Conservation (phyloP, 192 early-diverging fungal species). For the Backusella morwellensis region DNA sequence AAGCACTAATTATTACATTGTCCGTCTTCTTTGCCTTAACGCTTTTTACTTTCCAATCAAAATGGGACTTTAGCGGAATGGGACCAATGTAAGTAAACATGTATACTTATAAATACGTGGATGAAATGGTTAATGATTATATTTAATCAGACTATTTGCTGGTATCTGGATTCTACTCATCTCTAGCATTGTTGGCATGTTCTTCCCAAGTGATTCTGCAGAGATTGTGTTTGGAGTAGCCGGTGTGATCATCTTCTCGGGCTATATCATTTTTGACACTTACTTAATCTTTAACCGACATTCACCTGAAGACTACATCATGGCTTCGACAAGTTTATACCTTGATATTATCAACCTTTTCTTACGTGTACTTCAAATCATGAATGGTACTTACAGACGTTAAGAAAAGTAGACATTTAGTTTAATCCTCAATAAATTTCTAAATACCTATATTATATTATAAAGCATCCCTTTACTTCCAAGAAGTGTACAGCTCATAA, state of each 20-base stretch:
- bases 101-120: not conserved
- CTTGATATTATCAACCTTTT: conserved; percentile 80
- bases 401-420: not conserved
- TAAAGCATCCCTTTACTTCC: no score
- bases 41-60: conserved; percentile 75
- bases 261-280: conserved; percentile 79
- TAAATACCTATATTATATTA: no score
- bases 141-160: conserved; percentile 46
- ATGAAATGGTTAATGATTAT: conserved; percentile 14
- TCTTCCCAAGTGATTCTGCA: conserved; percentile 59
- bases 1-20: conserved; percentile 72
- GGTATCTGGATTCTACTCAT: conserved; percentile 62
- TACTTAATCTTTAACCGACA: conserved; percentile 64
- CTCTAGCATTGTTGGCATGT: conserved; percentile 61
- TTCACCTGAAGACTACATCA: conserved; percentile 72
- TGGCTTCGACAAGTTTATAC: conserved; percentile 64
- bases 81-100: conserved; percentile 43
- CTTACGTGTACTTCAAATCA: conserved; percentile 63
- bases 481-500: no score
- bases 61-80: conserved; percentile 67
- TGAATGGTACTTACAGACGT: conserved; percentile 24
- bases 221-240: conserved; percentile 57
- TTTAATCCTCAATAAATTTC: no score
- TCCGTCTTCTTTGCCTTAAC: conserved; percentile 72
- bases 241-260: conserved; percentile 70